Base-by-base conservation (phyloP, 129 eudicot species). In the Glebionis coronaria region DNA sequence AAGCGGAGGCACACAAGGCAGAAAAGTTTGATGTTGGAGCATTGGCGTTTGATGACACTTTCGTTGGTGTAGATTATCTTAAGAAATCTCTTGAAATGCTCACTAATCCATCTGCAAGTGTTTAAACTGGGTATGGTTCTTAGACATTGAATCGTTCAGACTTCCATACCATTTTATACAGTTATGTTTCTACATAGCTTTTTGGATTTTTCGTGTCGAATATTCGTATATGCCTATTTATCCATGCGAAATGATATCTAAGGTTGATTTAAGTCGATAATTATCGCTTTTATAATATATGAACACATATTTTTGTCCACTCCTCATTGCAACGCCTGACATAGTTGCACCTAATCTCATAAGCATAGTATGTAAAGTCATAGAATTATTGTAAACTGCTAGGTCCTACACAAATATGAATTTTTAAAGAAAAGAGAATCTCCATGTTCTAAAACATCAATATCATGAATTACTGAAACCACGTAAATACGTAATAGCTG, bases 1-100 rank as follows among this genome's bases (percentile, higher is more conserved):
- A n/a, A n/a, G 90, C 95, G 0, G 98, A 91, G 70, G 98, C 98
- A 21, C 98, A 88, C 70, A 91, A 91, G 84, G 96, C 96, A 13
- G 98, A 95, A 0, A 85, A 87, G 69, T 88, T 91, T 83, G 98
- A 96, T 27, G 98, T 88, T 68, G 96, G 95, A 45, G 94, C 95
- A 3, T 76, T 91, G 76, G 98, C 98, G 28, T 91, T 91, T 78
- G 95, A 91, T 76, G 98, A 85, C 57, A 95, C 88, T 42, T 76
- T 81, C n/a, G 78, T 79, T 71, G 98, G 95, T 3, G 91, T 91
- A 15, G 98, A 91, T 51, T 77, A 75, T 78, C 95, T 91, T 55
- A 88, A 76, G 68, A 91, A 88, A 59, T 84, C 98, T 15, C 98
- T 88, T 20, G 98, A 91, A 55, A 73, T 85, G 65, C 84, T 91